Conservation (phyloP, 257 asterid genomes). For the Scutellaria galericulata region DNA sequence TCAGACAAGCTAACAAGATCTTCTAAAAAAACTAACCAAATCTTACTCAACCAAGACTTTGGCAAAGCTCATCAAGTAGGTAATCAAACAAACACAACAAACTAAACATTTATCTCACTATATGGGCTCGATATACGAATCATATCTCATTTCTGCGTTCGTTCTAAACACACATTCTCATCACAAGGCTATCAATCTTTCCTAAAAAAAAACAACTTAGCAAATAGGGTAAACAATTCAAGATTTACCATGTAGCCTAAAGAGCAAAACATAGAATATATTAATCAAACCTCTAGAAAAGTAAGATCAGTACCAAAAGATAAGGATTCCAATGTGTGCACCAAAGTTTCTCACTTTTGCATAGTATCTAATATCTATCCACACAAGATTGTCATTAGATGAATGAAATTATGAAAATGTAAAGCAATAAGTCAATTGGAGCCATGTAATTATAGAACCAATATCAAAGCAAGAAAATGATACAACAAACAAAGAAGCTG, state of each 20-base stretch:
- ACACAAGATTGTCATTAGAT: conserved; percentile 2
- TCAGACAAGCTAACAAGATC: conserved; percentile 38
- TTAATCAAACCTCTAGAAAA: conserved; percentile 34
- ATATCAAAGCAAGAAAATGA: conserved; percentile 1
- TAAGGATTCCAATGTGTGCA: conserved; percentile 33
- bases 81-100: not conserved
- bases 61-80: conserved; percentile 31
- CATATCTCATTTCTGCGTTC: not conserved
- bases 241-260: conserved; percentile 31
- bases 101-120: not conserved
- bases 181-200: conserved; percentile 39
- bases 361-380: conserved; percentile 20
- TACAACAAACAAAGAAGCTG: conserved; percentile 9
- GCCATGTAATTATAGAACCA: conserved; percentile 12
- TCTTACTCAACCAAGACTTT: conserved; percentile 40
- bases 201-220: conserved; percentile 33
- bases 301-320: conserved; percentile 30
- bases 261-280: conserved; percentile 37
- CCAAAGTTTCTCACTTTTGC: conserved; percentile 33
- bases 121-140: not conserved
- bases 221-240: conserved; percentile 9
- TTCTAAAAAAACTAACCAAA: conserved; percentile 42
- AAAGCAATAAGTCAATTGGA: conserved; percentile 14
- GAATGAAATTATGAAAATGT: conserved; percentile 7
- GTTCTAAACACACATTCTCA: conserved; percentile 7